These are phyloP conservation scores for Coelastrella sp. DNA, from an alignment of 139 green algal species.

Conservation along the genomic window DNA sequence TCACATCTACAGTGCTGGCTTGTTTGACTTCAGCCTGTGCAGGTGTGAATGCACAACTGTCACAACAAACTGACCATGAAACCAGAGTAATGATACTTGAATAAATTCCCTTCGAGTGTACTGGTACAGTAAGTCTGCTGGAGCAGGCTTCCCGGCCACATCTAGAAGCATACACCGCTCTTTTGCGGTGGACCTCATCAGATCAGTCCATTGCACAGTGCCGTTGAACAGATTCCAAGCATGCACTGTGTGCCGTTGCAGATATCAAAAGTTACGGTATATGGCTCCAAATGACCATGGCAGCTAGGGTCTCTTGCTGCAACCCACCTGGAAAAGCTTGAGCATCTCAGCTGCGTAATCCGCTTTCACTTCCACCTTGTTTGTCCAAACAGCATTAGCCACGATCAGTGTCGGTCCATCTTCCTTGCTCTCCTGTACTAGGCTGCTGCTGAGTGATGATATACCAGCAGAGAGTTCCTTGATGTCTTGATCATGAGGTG, in stretches of 20 bases:
- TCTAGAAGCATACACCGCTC: too few relatives aligned
- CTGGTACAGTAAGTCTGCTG: too few relatives aligned
- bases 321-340: conserved; percentile 29
- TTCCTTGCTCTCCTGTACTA: not conserved
- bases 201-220: too few relatives aligned
- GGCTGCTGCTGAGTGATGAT: conserved; percentile 6
- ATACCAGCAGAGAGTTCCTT: not conserved
- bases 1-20: not conserved
- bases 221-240: too few relatives aligned
- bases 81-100: too few relatives aligned
- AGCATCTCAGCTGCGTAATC: conserved; percentile 19
- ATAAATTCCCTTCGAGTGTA: too few relatives aligned
- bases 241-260: too few relatives aligned
- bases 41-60: not conserved
- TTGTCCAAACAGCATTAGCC: conserved; percentile 30
- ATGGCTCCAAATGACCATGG: too few relatives aligned
- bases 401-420: not conserved
- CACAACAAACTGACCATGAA: too few relatives aligned
- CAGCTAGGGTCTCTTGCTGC: not conserved
- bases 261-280: too few relatives aligned
- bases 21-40: not conserved
- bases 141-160: too few relatives aligned
- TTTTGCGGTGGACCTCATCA: too few relatives aligned
- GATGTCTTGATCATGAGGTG: not conserved
- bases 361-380: not conserved